phyloP scores from a whole-genome alignment of 495 filamentous ascomycete species.

The Lophium mytilinum region DNA sequence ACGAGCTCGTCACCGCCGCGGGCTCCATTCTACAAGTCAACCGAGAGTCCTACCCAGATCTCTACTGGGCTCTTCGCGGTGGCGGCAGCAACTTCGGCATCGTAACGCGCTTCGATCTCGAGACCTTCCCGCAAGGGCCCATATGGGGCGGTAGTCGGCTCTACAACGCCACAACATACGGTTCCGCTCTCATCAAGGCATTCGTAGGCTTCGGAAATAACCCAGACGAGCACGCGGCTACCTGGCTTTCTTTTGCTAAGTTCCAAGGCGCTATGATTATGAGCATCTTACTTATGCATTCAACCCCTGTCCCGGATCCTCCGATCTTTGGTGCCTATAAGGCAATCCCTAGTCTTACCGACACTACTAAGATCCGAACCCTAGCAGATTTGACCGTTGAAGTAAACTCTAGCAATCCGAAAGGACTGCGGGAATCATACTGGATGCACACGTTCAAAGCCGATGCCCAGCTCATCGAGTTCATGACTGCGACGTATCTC shows the following conservation, averaged over 20 bases:
- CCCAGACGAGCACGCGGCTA: neutral
- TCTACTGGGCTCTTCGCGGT: slow-evolving; percentile 42
- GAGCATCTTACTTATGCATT: slow-evolving; percentile 20
- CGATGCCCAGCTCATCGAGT: neutral
- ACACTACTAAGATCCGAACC: neutral
- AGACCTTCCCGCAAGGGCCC: slow-evolving; percentile 2
- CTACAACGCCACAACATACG: neutral
- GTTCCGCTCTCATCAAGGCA: neutral
- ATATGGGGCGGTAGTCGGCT: neutral
- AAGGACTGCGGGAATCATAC: neutral
- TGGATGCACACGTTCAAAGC: slow-evolving; percentile 7
- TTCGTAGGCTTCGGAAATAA: neutral
- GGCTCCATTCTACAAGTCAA: slow-evolving; percentile 40
- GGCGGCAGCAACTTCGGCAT: slow-evolving; percentile 30
- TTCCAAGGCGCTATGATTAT: neutral
- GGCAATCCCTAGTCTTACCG: neutral
- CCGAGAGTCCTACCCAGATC: slow-evolving; percentile 33
- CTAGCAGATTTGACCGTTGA: neutral
- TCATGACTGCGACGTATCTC: neutral
- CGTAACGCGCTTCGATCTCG: slow-evolving; percentile 10
- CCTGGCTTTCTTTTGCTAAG: neutral
- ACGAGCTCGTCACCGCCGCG: slow-evolving; percentile 49
- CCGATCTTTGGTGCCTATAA: neutral
- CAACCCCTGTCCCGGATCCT: slow-evolving; percentile 26
- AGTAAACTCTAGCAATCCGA: neutral